Evolutionary conservation across 768 basidiomycete genomes (phyloP).

Genomic region (Lactarius sanguifluus): DNA sequence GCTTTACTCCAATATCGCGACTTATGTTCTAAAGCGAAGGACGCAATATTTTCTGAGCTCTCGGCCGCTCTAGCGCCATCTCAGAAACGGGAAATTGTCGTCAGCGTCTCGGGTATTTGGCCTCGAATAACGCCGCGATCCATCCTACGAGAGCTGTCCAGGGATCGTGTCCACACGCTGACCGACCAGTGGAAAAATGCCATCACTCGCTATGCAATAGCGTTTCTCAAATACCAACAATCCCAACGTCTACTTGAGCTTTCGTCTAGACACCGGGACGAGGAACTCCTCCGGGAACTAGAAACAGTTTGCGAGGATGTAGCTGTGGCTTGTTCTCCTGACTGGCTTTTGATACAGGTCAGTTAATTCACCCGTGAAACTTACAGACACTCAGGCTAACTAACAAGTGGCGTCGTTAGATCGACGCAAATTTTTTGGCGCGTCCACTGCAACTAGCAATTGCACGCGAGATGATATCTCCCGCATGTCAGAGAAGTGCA

Average conservation of each 20-base stretch:
- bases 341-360: slow-evolving; percentile 24
- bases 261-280: background rate
- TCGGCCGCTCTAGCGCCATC: background rate
- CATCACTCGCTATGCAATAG: background rate
- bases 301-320: background rate
- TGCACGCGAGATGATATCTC: slow-evolving; percentile 49
- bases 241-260: slow-evolving; percentile 16
- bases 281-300: slow-evolving; percentile 16
- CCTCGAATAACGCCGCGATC: slow-evolving; percentile 17
- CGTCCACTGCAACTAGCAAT: slow-evolving; percentile 45
- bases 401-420: slow-evolving; percentile 33
- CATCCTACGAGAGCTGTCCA: slow-evolving; percentile 30
- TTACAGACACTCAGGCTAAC: background rate
- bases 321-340: slow-evolving; percentile 3
- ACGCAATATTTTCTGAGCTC: slow-evolving; percentile 1
- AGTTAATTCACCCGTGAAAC: background rate
- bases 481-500: slow-evolving; percentile 39
- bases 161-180: slow-evolving; percentile 24
- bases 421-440: slow-evolving; percentile 45
- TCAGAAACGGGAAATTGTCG: background rate
- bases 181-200: background rate
- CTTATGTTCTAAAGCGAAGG: background rate
- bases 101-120: slow-evolving; percentile 1
- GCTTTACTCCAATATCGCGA: background rate
- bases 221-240: slow-evolving; percentile 12